These are phyloP conservation scores for Isatis tinctoria DNA, from an alignment of 345 rosid genomes.

Conservation along the genomic window DNA sequence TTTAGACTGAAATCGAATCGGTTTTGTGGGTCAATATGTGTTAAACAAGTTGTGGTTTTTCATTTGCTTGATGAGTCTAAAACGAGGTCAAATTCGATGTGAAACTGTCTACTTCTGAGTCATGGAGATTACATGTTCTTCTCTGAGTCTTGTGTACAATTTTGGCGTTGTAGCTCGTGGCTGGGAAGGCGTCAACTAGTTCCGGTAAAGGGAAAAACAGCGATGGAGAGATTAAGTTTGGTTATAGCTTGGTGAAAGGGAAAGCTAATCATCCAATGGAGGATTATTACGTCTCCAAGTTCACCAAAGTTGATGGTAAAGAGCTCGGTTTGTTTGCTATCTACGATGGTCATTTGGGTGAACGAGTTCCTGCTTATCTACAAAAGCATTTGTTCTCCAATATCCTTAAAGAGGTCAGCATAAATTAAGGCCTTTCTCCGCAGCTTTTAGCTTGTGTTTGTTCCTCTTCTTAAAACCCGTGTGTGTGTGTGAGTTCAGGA, in stretches of 20 bases:
- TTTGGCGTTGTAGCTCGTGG: slow-evolving; percentile 41
- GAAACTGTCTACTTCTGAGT: neutral
- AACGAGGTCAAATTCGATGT: neutral
- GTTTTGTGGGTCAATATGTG: neutral
- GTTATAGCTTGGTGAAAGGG: slow-evolving; percentile 61
- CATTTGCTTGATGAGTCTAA: neutral
- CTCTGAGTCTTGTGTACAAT: too few species aligned
- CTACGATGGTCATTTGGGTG: slow-evolving; percentile 74
- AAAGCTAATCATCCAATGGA: slow-evolving; percentile 84
- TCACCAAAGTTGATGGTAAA: slow-evolving; percentile 37
- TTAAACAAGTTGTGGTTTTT: neutral
- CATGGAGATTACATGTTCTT: too few species aligned
- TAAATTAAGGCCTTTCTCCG: too few species aligned
- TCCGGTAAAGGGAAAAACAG: slow-evolving; percentile 62
- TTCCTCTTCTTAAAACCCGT: neutral
- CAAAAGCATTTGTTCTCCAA: slow-evolving; percentile 61
- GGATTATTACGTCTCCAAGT: slow-evolving; percentile 69
- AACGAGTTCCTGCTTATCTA: slow-evolving; percentile 66
- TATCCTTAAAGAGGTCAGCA: slow-evolving; percentile 54
- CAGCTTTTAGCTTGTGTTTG: neutral
- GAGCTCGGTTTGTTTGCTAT: slow-evolving; percentile 73
- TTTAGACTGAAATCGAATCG: neutral
- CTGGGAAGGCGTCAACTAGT: slow-evolving; percentile 46
- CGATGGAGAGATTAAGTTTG: slow-evolving; percentile 47
- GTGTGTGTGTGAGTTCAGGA: slow-evolving; percentile 36